Base-by-base conservation (phyloP, 2,329 filamentous ascomycete genomes). In the Aspergillus uvarum region DNA sequence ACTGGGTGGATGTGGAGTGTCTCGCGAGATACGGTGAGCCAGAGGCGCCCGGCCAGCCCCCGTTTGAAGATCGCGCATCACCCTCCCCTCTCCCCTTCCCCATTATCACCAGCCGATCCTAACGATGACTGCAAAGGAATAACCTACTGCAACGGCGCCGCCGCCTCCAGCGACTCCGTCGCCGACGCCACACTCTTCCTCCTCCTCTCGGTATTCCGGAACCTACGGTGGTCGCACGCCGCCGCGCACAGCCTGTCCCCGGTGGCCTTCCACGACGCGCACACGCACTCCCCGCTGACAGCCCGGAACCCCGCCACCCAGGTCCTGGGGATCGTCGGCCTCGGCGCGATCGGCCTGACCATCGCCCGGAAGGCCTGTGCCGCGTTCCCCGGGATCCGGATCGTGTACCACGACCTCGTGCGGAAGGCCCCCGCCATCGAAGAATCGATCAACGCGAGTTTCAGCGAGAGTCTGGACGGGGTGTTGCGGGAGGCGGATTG, bases 131-230 rank as follows among this genome's bases (percentile, higher is more conserved):
- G n/a, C n/a, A n/a, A n/a, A n/a, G 71, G 70, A 11, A 66, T 72
- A 3, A 48, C 65, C 16, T 92, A 91, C 76, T 91, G 89, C 79
- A 91, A 92, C 75, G 83, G 86, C 2, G 88, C 88, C 1, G 82
- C 86, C 1, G 88, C 44, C 0, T 88, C 87, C 38, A 87, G 87
- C 6, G 89, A 92, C 68, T 85, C 88, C 4, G 89, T 91, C 1
- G 88, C 89, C 54, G 89, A 92, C 72, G 85, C 89, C 62, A 85
- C 87, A 19, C 80, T 90, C 47, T 87, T 86, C 68, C 82, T 89
- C 66, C 84, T 92, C 65, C 83, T 92, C 53, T 83, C 84, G 8
- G 86, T 85, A 14, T 92, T 91, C 77, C 86, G 89, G 54, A 81
- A 85, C 50, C 82, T 92, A 12, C 81, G 85, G 1, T 90, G 87